Evolutionary conservation across 1,139 yeast genomes (phyloP), one percentile per base, ranked within the genome.

Genomic region (Kodamaea fungicola): DNA sequence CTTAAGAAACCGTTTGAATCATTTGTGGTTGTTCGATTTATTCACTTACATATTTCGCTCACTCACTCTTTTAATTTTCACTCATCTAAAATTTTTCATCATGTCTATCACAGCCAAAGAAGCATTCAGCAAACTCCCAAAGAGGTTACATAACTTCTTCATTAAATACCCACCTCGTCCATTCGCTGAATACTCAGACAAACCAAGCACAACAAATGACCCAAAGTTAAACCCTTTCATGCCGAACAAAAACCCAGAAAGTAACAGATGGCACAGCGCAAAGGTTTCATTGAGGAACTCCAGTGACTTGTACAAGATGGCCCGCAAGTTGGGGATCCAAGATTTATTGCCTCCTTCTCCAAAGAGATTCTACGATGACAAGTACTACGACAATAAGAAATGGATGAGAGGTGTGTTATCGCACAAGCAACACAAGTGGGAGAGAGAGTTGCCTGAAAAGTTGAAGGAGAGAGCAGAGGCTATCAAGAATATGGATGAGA

Each of bases 81-180:
- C 19, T 16, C 19, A 16, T 16, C 19, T 16, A 33, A 33, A 26
- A 8, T n/a, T 12, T 23, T n/a, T 25, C n/a, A 28, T 32, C 27
- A 55, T 55, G 61, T 49, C 57, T n/a, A 42, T 55, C 40, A 45
- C 57, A 12, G 44, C 58, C 31, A 55, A 55, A 53, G 69, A 62
- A 50, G 75, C 67, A 30, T 80, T 82, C 51, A 59, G 71, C 34
- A 73, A 72, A 54, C 79, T 90, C 38, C 97, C 97, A 10, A 67
- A 64, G 42, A 77, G 76, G 54, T 73, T 90, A 35, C 85, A 81
- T 57, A 76, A 70, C 51, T 90, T 90, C 62, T 89, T 90, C 66
- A 68, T 78, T 40, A 82, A 78, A 57, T 86, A 80, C 54, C 97
- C 97, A 30, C 97, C 97, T 10, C 67, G 83, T 30, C 92, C 95